These are phyloP conservation scores for Naganishia albida DNA, from an alignment of 1,284 basidiomycete genomes.

Conservation along the genomic window DNA sequence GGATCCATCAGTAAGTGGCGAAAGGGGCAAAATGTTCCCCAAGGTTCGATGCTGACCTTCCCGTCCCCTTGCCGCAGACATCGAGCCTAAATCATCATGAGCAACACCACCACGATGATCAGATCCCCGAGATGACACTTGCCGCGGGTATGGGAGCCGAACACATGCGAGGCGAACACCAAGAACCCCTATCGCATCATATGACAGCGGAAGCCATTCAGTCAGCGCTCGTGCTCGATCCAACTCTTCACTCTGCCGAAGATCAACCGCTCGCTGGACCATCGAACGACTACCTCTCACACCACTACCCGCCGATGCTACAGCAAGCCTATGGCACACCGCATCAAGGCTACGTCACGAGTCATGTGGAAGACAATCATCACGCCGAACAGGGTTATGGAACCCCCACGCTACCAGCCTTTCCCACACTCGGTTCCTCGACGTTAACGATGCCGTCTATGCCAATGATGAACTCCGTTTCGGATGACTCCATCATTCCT, in stretches of 20 bases:
- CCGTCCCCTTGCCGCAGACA: not conserved
- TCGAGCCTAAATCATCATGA: constrained; percentile 9
- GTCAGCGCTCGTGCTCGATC: constrained; percentile 24
- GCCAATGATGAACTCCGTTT: constrained; percentile 6
- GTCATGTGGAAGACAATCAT: not conserved
- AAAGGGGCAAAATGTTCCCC: not conserved
- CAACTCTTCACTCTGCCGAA: constrained; percentile 9
- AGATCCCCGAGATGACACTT: constrained; percentile 28
- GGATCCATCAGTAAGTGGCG: constrained; percentile 13
- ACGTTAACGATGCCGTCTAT: not conserved
- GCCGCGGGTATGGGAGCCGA: constrained; percentile 24
- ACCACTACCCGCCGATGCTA: constrained; percentile 6
- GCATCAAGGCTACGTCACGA: constrained; percentile 4
- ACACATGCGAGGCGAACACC: constrained; percentile 19
- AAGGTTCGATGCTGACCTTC: not conserved
- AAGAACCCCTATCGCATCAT: constrained; percentile 14
- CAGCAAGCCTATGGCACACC: constrained; percentile 9
- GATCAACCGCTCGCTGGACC: constrained; percentile 14
- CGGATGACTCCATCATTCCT: constrained; percentile 14
- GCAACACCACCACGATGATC: constrained; percentile 16
- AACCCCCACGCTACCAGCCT: constrained; percentile 8
- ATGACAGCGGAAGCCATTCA: constrained; percentile 12
- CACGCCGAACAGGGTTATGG: constrained; percentile 1
- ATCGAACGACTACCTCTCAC: constrained; percentile 4
- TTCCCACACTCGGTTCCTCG: not conserved